Evolutionary conservation across 306 rosid genomes (phyloP).

Genomic region (Malus orientalis): DNA sequence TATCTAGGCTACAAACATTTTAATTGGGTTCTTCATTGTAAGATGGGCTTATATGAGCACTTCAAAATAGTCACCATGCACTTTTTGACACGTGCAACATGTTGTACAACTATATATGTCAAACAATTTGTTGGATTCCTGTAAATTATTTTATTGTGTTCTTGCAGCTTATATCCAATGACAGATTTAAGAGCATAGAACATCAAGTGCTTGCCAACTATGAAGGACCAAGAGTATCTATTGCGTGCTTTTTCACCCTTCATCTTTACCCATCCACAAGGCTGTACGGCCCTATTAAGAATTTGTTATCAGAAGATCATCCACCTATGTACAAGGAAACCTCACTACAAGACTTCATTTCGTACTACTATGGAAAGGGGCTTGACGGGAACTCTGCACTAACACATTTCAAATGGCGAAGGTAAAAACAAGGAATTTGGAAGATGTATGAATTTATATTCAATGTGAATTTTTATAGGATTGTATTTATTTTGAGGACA

Average conservation of each 20-base stretch:
- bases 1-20: too few relatives aligned
- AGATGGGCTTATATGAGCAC: too few relatives aligned
- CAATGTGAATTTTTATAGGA: too few relatives aligned
- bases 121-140: too few relatives aligned
- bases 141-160: background rate
- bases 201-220: slow-evolving; percentile 18
- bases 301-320: slow-evolving; percentile 11
- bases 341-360: background rate
- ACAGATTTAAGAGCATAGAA: slow-evolving; percentile 15
- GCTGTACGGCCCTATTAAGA: slow-evolving; percentile 8
- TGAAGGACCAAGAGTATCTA: slow-evolving; percentile 14
- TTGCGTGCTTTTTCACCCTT: slow-evolving; percentile 9
- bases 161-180: slow-evolving; percentile 27
- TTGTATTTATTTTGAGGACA: too few relatives aligned
- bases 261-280: background rate
- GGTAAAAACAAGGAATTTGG: background rate
- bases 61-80: too few relatives aligned
- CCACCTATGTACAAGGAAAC: slow-evolving; percentile 16
- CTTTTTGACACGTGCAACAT: too few relatives aligned
- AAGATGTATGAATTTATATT: too few relatives aligned
- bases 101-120: too few relatives aligned
- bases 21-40: too few relatives aligned
- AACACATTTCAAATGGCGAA: slow-evolving; percentile 13
- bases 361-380: background rate
- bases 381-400: slow-evolving; percentile 17